A percentile compares a stretch with the other conserved stretches of the same genome.
Conservation (phyloP, 129 eudicot genomes). For the Chrysanthemum seticuspe region DNA sequence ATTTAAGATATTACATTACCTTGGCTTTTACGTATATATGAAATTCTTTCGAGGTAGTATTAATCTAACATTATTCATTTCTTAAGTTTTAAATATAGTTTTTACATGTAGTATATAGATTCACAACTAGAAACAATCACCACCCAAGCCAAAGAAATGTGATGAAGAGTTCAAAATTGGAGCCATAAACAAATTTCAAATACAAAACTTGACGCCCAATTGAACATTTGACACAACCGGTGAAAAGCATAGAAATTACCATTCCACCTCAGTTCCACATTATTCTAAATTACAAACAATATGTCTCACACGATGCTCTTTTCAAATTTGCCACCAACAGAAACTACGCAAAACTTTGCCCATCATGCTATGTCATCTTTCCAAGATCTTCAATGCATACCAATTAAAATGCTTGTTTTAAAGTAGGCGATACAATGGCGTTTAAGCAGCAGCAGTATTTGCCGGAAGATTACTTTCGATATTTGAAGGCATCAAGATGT, state of each 20-base stretch:
- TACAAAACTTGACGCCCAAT: too few species aligned
- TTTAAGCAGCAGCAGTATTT: constrained; percentile 33
- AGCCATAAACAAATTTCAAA: too few species aligned
- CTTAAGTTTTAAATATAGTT: too few species aligned
- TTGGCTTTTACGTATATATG: too few species aligned
- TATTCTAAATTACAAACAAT: constrained; percentile 19
- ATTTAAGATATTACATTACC: too few species aligned
- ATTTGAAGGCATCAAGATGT: constrained; percentile 93
- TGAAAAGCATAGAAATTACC: not conserved
- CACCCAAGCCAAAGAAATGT: too few species aligned
- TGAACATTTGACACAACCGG: too few species aligned
- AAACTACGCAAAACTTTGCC: constrained; percentile 14
- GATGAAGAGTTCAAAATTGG: too few species aligned
- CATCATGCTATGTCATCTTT: not conserved
- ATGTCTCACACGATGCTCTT: not conserved
- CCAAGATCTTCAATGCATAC: not conserved
- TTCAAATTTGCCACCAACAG: not conserved
- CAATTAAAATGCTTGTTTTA: not conserved
- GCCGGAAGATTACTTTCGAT: constrained; percentile 73
- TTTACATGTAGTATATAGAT: too few species aligned
- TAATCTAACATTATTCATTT: too few species aligned
- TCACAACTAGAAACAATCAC: too few species aligned
- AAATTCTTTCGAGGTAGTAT: too few species aligned
- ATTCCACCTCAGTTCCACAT: constrained; percentile 19
- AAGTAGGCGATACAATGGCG: not conserved